Evolutionary conservation across 805 yeast species (phyloP), one percentile per base, ranked within the genome.

Genomic region (Kazachstania bromeliacearum): DNA sequence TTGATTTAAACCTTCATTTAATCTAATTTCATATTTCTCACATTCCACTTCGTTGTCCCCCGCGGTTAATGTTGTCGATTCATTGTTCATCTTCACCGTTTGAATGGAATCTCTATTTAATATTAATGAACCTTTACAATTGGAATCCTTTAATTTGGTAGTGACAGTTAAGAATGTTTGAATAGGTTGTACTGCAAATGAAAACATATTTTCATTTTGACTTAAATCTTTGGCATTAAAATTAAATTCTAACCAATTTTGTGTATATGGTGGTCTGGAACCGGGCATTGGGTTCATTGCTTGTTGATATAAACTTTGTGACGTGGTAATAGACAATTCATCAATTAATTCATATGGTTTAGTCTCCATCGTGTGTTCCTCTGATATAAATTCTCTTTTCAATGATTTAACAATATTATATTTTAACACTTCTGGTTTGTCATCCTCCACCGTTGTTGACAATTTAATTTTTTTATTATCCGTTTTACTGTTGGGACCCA

Each of bases 1-100:
- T 7, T 27, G 37, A 34, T 57, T 57, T 17, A 55, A 35, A n/a
- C 62, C 62, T 36, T 57, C 62, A 21, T 39, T 34, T 20, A 57
- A 42, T 19, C 52, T 50, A 6, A 57, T 37, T 26, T 56, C 59
- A 34, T 42, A 57, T n/a, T 42, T 51, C 28, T 47, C 46, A 8
- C n/a, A n/a, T n/a, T n/a, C n/a, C n/a, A n/a, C n/a, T n/a, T 47
- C 39, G 17, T 35, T 53, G 7, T 15, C 13, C 15, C 29, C 25
- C 12, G 21, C 5, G 13, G 28, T 16, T 12, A 9, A 3, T 19
- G 28, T 19, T 20, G 32, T 33, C 28, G 33, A 18, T n/a, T 31
- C 34, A n/a, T 25, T 25, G n/a, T 31, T 27, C 22, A 13, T 16
- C 26, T 28, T 36, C 29, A 33, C 34, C 29, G 31, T 20, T 33